phyloP scores from a whole-genome alignment of 2,329 filamentous ascomycete species.

The Coniochaeta sp. region DNA sequence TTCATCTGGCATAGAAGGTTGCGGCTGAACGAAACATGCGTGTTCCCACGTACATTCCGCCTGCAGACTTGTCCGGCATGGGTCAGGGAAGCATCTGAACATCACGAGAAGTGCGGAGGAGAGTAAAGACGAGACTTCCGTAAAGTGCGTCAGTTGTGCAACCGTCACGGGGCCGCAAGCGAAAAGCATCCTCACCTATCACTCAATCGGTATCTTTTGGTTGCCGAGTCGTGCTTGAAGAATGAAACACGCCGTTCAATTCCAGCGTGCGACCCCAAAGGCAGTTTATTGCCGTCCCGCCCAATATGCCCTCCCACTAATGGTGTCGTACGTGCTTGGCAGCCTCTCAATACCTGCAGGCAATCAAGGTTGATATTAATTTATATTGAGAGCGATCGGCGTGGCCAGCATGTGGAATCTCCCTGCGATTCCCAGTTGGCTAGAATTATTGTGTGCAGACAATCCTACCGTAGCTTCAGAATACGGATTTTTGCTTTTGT shows the following conservation, averaged over 20 bases:
- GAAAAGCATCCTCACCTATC: background rate
- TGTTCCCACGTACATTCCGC: background rate
- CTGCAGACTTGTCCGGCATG: background rate
- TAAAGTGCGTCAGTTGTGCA: background rate
- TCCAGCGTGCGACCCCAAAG: background rate
- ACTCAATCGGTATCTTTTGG: background rate
- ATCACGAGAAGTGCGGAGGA: background rate
- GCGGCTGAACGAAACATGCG: background rate
- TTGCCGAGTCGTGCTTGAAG: background rate
- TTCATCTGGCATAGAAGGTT: background rate
- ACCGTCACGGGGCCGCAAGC: background rate
- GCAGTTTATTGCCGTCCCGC: background rate
- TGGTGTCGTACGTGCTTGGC: background rate
- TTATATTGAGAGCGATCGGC: conserved; percentile 1
- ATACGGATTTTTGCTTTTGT: background rate
- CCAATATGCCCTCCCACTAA: background rate
- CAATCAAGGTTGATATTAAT: background rate
- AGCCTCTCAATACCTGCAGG: background rate
- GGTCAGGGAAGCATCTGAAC: background rate
- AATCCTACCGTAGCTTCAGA: background rate
- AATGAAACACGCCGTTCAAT: background rate
- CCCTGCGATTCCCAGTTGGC: background rate
- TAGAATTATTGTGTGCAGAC: background rate
- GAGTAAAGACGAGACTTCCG: background rate
- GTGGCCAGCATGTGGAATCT: background rate